Evolutionary conservation across 2,329 filamentous ascomycete species (phyloP), one percentile per base, ranked within the genome.

Genomic region (Calonectria naviculata): DNA sequence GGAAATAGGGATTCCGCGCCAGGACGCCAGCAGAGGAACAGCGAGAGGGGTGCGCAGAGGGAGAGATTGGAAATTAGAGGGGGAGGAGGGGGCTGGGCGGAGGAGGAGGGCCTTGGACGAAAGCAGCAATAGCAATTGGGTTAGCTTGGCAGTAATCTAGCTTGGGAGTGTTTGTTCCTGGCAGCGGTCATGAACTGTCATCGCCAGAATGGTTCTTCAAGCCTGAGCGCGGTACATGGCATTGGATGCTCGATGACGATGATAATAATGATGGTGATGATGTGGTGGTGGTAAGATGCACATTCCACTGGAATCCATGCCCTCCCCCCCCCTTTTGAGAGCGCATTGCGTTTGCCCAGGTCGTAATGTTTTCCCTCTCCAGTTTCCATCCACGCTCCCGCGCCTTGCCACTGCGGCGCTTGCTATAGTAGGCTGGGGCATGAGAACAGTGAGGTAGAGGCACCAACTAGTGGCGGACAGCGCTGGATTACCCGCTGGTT

Each of bases 1-100:
- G 71, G 70, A 67, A 67, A 65, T 70, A 61, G 58, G 62, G 71
- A 77, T 71, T 74, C 76, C 74, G 71, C 67, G 52, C 68, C 46
- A 46, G 65, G 62, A 58, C 46, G 31, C 44, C 61, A 52, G 41
- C 65, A 74, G 68, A 69, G 60, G 64, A 61, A 42, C 28, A 54
- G 28, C 31, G 46, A 67, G 46, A 67, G 58, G 66, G 65, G 65
- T 64, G 21, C 38, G 68, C 36, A 34, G 28, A 46, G 72, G 71
- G 52, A 60, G 70, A 73, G 70, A 60, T 62, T 76, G 67, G 74
- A 66, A 66, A 68, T 68, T 66, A 65, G 68, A 65, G 56, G 63
- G 49, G 56, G 31, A n/a, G 26, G 56, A 29, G 52, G 60, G 52
- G 60, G 64, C 63, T 67, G 49, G 56, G 67, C 24, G 71, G 70